phyloP scores from a whole-genome alignment of 2,329 filamentous ascomycete genomes.

The Salinomyces thailandicus region DNA sequence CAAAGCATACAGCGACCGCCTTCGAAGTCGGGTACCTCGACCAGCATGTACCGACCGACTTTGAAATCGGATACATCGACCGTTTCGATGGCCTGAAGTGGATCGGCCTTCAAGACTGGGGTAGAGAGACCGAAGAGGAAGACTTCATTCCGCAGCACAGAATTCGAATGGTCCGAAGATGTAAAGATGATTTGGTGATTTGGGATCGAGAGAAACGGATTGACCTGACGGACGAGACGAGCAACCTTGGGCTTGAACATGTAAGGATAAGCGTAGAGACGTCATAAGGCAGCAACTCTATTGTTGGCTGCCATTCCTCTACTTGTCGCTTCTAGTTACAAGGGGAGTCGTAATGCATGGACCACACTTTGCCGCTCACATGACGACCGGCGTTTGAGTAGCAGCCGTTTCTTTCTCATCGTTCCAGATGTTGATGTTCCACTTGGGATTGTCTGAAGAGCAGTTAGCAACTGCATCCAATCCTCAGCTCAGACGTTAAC shows the following conservation, averaged over 20 bases:
- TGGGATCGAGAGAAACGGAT: conserved; percentile 38
- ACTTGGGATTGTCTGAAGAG: background rate
- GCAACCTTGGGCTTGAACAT: too few species aligned
- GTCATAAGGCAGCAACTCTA: too few species aligned
- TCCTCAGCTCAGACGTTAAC: background rate
- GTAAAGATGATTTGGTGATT: conserved; percentile 29
- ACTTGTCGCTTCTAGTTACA: too few species aligned
- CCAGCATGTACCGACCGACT: conserved; percentile 33
- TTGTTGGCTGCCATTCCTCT: too few species aligned
- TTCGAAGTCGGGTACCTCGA: conserved; percentile 1
- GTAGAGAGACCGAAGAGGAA: conserved; percentile 40
- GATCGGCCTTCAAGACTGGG: conserved; percentile 28
- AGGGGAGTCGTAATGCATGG: background rate
- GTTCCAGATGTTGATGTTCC: conserved; percentile 1
- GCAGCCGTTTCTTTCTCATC: background rate
- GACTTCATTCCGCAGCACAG: conserved; percentile 48
- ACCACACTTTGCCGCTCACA: background rate
- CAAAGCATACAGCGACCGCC: conserved; percentile 21
- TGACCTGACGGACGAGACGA: conserved; percentile 7
- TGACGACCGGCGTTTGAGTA: background rate
- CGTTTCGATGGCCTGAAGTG: conserved; percentile 41
- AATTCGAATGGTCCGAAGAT: conserved; percentile 40
- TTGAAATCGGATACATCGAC: conserved; percentile 45
- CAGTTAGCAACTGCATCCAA: background rate
- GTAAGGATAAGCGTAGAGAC: too few species aligned